Conservation (phyloP, 2,329 filamentous ascomycete genomes). For the Ceratocystis destructans region DNA sequence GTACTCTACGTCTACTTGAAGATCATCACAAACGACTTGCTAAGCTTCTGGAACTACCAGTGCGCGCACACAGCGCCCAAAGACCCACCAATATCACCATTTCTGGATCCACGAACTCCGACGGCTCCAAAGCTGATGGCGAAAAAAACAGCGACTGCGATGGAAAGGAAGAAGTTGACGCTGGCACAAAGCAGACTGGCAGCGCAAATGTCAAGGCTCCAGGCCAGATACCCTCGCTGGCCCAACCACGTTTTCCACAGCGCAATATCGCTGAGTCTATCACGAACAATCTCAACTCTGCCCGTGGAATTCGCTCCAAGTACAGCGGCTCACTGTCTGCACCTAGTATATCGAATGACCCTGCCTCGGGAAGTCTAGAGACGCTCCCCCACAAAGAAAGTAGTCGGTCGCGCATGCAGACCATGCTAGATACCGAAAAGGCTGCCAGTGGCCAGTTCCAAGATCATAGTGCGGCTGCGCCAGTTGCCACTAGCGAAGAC, state of each 20-base stretch:
- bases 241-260: conserved; percentile 17
- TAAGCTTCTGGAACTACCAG: conserved; percentile 61
- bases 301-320: conserved; percentile 59
- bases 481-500: conserved; percentile 40
- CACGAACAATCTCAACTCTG: conserved; percentile 74
- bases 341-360: conserved; percentile 60
- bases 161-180: conserved; percentile 27
- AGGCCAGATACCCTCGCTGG: conserved; percentile 36
- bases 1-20: conserved; percentile 74
- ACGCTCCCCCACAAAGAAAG: conserved; percentile 39
- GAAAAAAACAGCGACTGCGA: conserved; percentile 23
- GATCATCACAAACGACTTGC: conserved; percentile 76
- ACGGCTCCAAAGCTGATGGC: conserved; percentile 20
- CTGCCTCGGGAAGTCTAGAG: conserved; percentile 56
- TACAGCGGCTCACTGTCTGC: conserved; percentile 54
- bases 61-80: conserved; percentile 43
- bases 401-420: conserved; percentile 38
- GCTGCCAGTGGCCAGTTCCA: conserved; percentile 33
- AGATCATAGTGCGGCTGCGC: not conserved
- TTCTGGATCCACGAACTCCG: conserved; percentile 21
- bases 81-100: conserved; percentile 27
- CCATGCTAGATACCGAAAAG: conserved; percentile 42
- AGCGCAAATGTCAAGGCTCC: not conserved
- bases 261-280: conserved; percentile 70
- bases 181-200: not conserved